Base-by-base conservation (phyloP, 2,329 filamentous ascomycete genomes). In the Tolypocladium paradoxum region DNA sequence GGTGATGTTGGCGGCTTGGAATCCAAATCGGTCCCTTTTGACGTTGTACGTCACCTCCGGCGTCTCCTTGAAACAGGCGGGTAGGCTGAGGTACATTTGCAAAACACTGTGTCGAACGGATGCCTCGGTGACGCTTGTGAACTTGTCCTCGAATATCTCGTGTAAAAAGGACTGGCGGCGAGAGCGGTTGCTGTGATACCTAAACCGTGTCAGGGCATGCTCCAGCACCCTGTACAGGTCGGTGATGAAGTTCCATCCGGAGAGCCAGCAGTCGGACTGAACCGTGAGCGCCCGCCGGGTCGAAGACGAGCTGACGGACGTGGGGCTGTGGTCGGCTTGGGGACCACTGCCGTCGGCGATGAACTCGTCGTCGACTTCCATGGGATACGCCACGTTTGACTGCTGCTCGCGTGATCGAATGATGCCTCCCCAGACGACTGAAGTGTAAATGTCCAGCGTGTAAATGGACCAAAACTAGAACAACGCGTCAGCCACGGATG, bases 231-330 rank as follows among this genome's bases (percentile, higher is more conserved):
- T 73, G 58, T 81, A 82, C 0, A 82, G 64, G 58, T 81, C 77
- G 0, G 76, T 79, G 7, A 73, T 76, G 54, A 79, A 80, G 61
- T 81, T 82, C 76, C 76, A 81, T 20, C 78, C 78, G 43, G 71
- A 69, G 8, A 82, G 64, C 78, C 78, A 82, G 53, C 67, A 68
- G 24, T 60, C 54, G 18, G 56, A 52, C 33, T 48, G 45, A 7
- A 54, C 51, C 6, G 50, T 53, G 11, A 43, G 49, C 22, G 50
- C 51, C 22, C n/a, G 51, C 29, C 31, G 53, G 47, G 36, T 49
- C 49, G 8, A 55, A 24, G 34, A 40, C 40, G 34, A 52, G 37
- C 18, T 55, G 51, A 12, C 47, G 31, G 33, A 58, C 35, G 9
- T 20, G 48, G 43, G 40, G 8, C 40, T 46, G 43, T 36, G 22